Base-by-base conservation (phyloP, 2,329 filamentous ascomycete genomes). In the Neobulgaria alba region DNA sequence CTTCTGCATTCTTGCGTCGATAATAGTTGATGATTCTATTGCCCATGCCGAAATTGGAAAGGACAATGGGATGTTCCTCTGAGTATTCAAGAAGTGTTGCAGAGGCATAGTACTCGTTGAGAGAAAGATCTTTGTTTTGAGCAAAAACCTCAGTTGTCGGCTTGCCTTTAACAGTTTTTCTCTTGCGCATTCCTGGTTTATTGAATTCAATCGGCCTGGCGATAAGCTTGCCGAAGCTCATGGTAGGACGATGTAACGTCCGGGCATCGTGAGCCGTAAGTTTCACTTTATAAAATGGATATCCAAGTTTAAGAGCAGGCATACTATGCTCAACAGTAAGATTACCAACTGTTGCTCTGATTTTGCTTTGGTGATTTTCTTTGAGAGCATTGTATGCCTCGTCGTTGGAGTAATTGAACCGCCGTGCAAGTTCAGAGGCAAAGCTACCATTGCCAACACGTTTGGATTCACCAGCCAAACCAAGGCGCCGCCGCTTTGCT, bases 21-120 rank as follows among this genome's bases (percentile, higher is more conserved):
- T 95, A 95, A 63, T 96, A 98, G 62, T 98, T 96, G 68, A 96
- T 87, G 43, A 98, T 75, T 39, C 88, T 84, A 61, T 83, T 94
- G 38, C 89, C 89, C 92, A 98, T 98, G 50, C 90, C 92, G 56
- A 95, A 95, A 58, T 94, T 95, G 32, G 90, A 95, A 47, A 98
- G 68, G 45, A 94, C 87, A 8, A 82, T 84, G 0, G 92, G 92
- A 48, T 87, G 82, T 56, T 95, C 88, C 63, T 98, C 92, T 7
- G 87, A 93, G 61, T 98, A 98, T 63, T 98, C 92, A 23, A 96
- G 82, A 10, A 98, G 73, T 4, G 95, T 73, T 15, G 87, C 81
- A 31, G 80, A 83, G 0, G 90, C 88, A 58, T 95, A 95, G 62
- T 53, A 48, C 43, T 98, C 92, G 47, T 78, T 84, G 53, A 95